Conservation (phyloP, 257 asterid genomes). For the Phtheirospermum japonicum region DNA sequence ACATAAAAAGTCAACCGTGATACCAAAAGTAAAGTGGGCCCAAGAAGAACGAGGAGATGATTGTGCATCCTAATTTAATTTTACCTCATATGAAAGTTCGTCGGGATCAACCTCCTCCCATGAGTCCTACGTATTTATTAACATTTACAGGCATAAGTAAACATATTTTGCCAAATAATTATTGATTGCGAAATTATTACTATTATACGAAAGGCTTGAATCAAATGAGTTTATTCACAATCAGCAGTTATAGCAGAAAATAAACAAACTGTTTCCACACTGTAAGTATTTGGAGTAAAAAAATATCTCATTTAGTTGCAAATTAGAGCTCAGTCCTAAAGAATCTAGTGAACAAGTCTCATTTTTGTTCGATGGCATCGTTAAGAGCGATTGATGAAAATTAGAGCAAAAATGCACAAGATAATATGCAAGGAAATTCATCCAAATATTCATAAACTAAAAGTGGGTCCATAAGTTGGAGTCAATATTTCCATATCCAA, state of each 20-base stretch:
- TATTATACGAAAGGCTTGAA: constrained; percentile 5
- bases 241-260: background rate
- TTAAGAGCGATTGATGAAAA: too few relatives aligned
- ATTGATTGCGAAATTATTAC: background rate
- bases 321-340: background rate
- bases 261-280: background rate
- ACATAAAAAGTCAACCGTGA: constrained; percentile 26
- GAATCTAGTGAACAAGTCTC: background rate
- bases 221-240: background rate
- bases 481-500: too few relatives aligned
- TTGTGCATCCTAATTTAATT: constrained; percentile 29
- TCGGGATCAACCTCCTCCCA: constrained; percentile 96
- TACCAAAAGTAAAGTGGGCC: background rate
- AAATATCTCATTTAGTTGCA: background rate
- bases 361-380: too few relatives aligned
- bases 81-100: constrained; percentile 91
- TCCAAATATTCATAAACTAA: too few relatives aligned
- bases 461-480: too few relatives aligned
- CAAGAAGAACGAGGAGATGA: constrained; percentile 15
- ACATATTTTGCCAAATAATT: background rate
- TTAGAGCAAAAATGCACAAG: too few relatives aligned
- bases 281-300: background rate
- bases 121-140: constrained; percentile 54
- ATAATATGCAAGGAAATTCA: too few relatives aligned
- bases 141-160: constrained; percentile 19